A percentile compares a stretch with the other conserved stretches of the same genome.
These are phyloP conservation scores for Leccinum imitatum DNA, from an alignment of 768 basidiomycete species.

Conservation along the genomic window DNA sequence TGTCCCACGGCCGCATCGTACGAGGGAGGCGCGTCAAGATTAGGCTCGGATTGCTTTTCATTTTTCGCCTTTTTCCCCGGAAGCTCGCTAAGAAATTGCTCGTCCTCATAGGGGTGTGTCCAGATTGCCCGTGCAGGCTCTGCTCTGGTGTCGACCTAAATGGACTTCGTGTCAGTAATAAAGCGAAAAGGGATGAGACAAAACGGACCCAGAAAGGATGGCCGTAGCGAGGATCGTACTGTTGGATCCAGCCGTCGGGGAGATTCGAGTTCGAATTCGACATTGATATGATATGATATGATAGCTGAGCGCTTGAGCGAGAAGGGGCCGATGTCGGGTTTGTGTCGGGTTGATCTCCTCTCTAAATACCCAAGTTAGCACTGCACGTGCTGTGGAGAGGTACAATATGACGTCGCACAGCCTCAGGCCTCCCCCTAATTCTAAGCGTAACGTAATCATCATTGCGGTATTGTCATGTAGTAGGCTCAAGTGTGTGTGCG, in stretches of 20 bases:
- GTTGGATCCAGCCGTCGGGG: slow-evolving; percentile 57
- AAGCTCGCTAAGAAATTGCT: slow-evolving; percentile 56
- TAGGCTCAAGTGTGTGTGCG: slow-evolving; percentile 18
- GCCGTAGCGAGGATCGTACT: slow-evolving; percentile 42
- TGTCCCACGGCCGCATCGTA: slow-evolving; percentile 29
- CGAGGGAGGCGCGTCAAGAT: slow-evolving; percentile 25
- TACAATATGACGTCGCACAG: slow-evolving; percentile 4
- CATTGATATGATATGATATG: slow-evolving; percentile 12
- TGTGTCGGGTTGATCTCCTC: background rate
- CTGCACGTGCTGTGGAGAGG: slow-evolving; percentile 17
- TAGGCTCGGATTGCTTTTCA: slow-evolving; percentile 3
- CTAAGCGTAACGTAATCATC: background rate
- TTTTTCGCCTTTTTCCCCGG: slow-evolving; percentile 46
- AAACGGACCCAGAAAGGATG: slow-evolving; percentile 51
- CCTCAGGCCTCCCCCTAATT: slow-evolving; percentile 4
- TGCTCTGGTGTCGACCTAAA: slow-evolving; percentile 62
- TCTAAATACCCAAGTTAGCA: background rate
- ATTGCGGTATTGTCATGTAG: slow-evolving; percentile 4
- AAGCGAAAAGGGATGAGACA: background rate
- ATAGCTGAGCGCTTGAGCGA: background rate
- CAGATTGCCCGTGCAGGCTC: slow-evolving; percentile 67
- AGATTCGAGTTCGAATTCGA: slow-evolving; percentile 37
- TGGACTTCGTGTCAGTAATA: background rate
- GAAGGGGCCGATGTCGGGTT: background rate
- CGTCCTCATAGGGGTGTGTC: slow-evolving; percentile 72